Percentiles rank a stretch among this genome's conserved stretches.
phyloP scores from a whole-genome alignment of 768 basidiomycete genomes.

The Amanita phalloides region DNA sequence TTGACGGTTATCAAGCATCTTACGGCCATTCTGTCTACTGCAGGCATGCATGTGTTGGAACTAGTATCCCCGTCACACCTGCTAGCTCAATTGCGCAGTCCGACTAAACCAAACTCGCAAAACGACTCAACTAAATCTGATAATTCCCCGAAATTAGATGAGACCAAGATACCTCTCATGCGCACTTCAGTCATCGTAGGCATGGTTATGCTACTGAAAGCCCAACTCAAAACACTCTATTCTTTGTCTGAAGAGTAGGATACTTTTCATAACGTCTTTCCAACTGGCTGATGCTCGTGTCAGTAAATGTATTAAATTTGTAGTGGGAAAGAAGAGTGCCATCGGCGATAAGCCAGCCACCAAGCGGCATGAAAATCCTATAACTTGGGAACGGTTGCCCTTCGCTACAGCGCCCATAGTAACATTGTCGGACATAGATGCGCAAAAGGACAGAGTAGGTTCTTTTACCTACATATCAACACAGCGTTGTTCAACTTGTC shows the following conservation, averaged over 20 bases:
- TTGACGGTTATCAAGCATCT: conserved; percentile 75
- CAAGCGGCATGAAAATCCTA: conserved; percentile 47
- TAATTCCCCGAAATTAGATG: background rate
- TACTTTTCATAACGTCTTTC: background rate
- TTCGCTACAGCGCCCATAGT: conserved; percentile 51
- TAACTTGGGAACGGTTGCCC: conserved; percentile 67
- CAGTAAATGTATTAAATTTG: conserved; percentile 89
- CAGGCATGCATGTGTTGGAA: conserved; percentile 77
- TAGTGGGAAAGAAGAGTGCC: conserved; percentile 81
- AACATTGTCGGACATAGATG: conserved; percentile 47
- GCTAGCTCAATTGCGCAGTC: conserved; percentile 42
- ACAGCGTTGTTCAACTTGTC: background rate
- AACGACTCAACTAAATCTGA: background rate
- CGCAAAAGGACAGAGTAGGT: conserved; percentile 58
- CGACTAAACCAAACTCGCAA: conserved; percentile 8
- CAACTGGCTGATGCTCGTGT: background rate
- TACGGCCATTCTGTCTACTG: conserved; percentile 64
- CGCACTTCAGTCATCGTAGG: conserved; percentile 67
- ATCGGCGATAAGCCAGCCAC: conserved; percentile 75
- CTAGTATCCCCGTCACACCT: conserved; percentile 61
- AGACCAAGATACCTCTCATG: conserved; percentile 26
- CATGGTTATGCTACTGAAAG: conserved; percentile 83
- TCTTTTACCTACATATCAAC: background rate
- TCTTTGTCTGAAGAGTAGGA: conserved; percentile 85
- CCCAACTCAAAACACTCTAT: conserved; percentile 76